Conservation (phyloP, 2,329 filamentous ascomycete species). For the Botryotinia globosa region DNA sequence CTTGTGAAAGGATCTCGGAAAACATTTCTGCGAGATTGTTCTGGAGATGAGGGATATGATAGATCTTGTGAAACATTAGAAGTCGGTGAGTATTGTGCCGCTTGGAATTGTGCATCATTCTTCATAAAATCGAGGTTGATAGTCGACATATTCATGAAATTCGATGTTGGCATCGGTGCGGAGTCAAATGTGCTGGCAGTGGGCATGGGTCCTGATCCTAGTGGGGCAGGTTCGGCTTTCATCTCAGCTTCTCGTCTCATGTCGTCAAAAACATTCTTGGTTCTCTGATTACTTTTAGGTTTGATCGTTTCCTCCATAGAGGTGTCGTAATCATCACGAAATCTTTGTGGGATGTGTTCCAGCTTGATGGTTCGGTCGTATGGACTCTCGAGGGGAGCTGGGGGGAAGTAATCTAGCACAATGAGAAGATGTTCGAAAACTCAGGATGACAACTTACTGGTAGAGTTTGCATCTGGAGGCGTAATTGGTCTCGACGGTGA, state of each 20-base stretch:
- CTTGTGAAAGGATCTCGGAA: constrained; percentile 46
- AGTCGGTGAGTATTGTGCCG: constrained; percentile 32
- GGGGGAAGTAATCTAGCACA: constrained; percentile 58
- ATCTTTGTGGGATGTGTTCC: constrained; percentile 46
- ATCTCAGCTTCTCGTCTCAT: constrained; percentile 57
- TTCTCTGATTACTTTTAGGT: constrained; percentile 48
- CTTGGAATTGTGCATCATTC: constrained; percentile 28
- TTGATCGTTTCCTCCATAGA: constrained; percentile 67
- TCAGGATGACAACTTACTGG: constrained; percentile 47
- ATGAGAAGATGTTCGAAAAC: constrained; percentile 25
- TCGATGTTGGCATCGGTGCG: constrained; percentile 53
- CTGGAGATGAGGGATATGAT: constrained; percentile 52
- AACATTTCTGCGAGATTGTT: constrained; percentile 48
- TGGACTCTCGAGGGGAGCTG: constrained; percentile 66
- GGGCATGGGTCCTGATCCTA: constrained; percentile 51
- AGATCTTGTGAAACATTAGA: constrained; percentile 45
- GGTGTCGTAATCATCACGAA: constrained; percentile 60
- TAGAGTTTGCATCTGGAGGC: constrained; percentile 57
- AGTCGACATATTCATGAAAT: constrained; percentile 53
- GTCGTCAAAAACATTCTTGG: constrained; percentile 56
- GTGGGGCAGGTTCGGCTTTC: constrained; percentile 53
- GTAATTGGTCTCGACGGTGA: constrained; percentile 54
- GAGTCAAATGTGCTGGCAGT: constrained; percentile 47
- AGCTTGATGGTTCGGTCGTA: constrained; percentile 43
- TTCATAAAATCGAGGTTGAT: constrained; percentile 47